Base-by-base conservation (phyloP, 2,329 filamentous ascomycete species). In the Cytospora paraplurivora region DNA sequence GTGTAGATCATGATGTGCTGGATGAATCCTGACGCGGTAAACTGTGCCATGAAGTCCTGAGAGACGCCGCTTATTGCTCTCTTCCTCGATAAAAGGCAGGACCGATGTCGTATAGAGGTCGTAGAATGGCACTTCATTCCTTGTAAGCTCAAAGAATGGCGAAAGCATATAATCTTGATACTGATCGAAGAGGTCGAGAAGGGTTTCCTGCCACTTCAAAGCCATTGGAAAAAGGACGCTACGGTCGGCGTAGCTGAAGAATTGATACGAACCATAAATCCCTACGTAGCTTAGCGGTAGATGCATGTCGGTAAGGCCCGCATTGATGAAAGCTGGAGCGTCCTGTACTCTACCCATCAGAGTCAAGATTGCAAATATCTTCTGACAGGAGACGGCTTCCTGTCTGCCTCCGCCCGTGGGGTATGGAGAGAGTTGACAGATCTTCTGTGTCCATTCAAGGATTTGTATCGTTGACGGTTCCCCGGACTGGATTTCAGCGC, bases 1-100 rank as follows among this genome's bases (percentile, higher is more conserved):
- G 12, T 51, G 21, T 19, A 66, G 60, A 27, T 62, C 63, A 56
- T 68, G 66, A 49, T 68, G 66, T 8, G 65, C 56, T 7, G 62
- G 56, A 55, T 68, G 67, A 27, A 68, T 68, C 15, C 21, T 38
- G 37, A 59, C 52, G 33, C 60, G 62, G 60, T 50, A 56, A 1
- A 67, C 61, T 5, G 53, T 37, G 19, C 66, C 58, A 27, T 50
- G 47, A 27, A 21, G 21, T n/a, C 47, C 47, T 8, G 4, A 50
- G 5, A 13, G n/a, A 13, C 47, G 47, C 21, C 47, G 47, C 4
- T 50, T 2, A 3, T 12, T 50, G 47, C 47, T 50, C 10, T 50
- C 7, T 1, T 50, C n/a, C 47, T 50, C 47, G 47, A 50, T 50
- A 7, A 50, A 50, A 3, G 47, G 47, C 47, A 50, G 7, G 4